Evolutionary conservation across 75 land plant genomes (phyloP).

Genomic region (Cunninghamia lanceolata): DNA sequence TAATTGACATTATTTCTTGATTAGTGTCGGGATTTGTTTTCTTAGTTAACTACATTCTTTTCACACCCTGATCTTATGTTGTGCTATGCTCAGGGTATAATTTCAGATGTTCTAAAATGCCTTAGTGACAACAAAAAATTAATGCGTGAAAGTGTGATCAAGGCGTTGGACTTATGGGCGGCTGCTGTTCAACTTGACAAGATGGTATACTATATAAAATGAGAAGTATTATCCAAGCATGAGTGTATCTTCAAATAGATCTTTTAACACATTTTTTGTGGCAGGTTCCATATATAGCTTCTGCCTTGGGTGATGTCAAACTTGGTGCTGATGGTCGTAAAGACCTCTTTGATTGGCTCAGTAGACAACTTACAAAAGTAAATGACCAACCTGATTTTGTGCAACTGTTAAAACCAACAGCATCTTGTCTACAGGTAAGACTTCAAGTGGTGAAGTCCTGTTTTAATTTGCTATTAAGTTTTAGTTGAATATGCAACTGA

Average conservation of each 20-base stretch:
- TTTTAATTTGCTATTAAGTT: not conserved
- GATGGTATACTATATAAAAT: slow-evolving; percentile 19
- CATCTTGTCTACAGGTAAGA: slow-evolving; percentile 35
- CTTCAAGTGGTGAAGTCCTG: not conserved
- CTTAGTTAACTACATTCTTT: not conserved
- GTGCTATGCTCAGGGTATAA: slow-evolving; percentile 31
- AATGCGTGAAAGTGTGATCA: slow-evolving; percentile 39
- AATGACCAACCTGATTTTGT: slow-evolving; percentile 29
- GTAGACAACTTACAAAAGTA: slow-evolving; percentile 26
- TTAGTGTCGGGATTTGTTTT: slow-evolving; percentile 2
- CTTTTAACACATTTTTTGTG: not conserved
- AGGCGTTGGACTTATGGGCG: slow-evolving; percentile 36
- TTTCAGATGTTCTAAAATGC: slow-evolving; percentile 40
- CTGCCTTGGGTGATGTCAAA: slow-evolving; percentile 38
- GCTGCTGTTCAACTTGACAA: slow-evolving; percentile 43
- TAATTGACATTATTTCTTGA: not conserved
- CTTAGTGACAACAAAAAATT: slow-evolving; percentile 50
- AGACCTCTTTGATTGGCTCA: slow-evolving; percentile 50
- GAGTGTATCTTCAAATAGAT: not conserved
- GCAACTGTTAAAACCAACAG: slow-evolving; percentile 33
- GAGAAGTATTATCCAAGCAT: not conserved
- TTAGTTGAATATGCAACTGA: not conserved
- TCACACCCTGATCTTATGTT: not conserved
- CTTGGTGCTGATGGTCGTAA: slow-evolving; percentile 52
- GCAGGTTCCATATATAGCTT: slow-evolving; percentile 43